Evolutionary conservation across 1,284 basidiomycete species (phyloP).

Genomic region (Naganishia albida): DNA sequence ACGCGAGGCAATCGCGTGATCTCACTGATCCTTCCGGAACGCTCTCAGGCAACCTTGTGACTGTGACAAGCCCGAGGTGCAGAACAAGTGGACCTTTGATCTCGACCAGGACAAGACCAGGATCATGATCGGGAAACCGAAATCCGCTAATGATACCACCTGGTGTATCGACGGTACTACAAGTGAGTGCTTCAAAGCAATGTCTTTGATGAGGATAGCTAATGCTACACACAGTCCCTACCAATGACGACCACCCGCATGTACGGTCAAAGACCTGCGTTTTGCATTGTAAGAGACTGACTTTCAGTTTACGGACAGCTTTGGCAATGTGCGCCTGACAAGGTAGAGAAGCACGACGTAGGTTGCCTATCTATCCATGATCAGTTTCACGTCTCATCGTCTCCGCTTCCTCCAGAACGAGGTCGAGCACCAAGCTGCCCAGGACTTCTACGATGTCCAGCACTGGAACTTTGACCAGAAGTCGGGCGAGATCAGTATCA

Average conservation of each 20-base stretch:
- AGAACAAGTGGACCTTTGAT: conserved; percentile 13
- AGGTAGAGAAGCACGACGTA: neutral
- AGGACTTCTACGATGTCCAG: neutral
- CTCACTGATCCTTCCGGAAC: neutral
- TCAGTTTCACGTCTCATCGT: neutral
- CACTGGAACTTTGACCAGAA: conserved; percentile 5
- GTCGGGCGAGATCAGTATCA: conserved; percentile 1
- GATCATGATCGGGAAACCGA: conserved; percentile 1
- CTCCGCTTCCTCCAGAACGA: neutral
- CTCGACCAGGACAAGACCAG: neutral
- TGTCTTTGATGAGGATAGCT: neutral
- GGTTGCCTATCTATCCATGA: neutral
- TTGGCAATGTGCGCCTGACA: neutral
- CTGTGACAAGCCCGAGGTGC: neutral
- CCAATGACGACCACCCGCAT: neutral
- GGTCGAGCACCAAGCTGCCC: neutral
- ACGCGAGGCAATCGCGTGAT: neutral
- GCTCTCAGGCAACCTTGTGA: conserved; percentile 4
- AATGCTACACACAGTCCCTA: neutral
- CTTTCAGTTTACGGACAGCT: neutral
- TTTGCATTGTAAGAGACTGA: neutral
- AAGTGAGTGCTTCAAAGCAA: neutral
- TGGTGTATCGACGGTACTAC: conserved; percentile 8
- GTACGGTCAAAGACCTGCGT: neutral
- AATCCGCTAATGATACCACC: neutral